Evolutionary conservation across 1,284 basidiomycete species (phyloP).

Genomic region (Apiotrichum sp.): DNA sequence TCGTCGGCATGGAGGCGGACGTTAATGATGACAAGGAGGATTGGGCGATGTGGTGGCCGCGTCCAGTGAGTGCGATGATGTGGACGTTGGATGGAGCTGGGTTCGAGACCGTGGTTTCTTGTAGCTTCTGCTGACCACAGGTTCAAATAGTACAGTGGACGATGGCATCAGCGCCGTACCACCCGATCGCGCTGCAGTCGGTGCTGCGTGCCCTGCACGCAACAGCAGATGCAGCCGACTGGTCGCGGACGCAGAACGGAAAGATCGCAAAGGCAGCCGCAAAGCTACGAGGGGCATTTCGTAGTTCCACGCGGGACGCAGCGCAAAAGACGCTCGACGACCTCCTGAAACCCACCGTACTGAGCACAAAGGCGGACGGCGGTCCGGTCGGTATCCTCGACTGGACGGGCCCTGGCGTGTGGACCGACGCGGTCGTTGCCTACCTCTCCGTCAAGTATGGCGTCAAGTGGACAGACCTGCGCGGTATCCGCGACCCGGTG

Average conservation of each 20-base stretch:
- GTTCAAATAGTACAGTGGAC: constrained; percentile 50
- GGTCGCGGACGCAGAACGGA: constrained; percentile 16
- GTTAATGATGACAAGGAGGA: constrained; percentile 41
- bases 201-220: constrained; percentile 36
- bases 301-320: neutral
- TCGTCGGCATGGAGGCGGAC: constrained; percentile 48
- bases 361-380: constrained; percentile 30
- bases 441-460: constrained; percentile 41
- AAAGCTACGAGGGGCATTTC: too few relatives aligned
- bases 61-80: constrained; percentile 35
- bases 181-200: constrained; percentile 40
- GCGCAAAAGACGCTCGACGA: neutral
- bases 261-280: neutral
- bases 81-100: neutral
- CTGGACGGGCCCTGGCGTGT: constrained; percentile 47
- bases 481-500: constrained; percentile 31
- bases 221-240: constrained; percentile 33
- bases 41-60: constrained; percentile 47
- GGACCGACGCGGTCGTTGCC: constrained; percentile 40
- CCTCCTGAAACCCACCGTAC: constrained; percentile 20
- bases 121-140: constrained; percentile 13
- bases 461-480: constrained; percentile 41
- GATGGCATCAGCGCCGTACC: constrained; percentile 37
- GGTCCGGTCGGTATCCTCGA: constrained; percentile 44
- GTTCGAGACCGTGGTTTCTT: too few relatives aligned